Evolutionary conservation across 2,329 filamentous ascomycete species (phyloP).

Genomic region (Plectosphaerella cucumerina): DNA sequence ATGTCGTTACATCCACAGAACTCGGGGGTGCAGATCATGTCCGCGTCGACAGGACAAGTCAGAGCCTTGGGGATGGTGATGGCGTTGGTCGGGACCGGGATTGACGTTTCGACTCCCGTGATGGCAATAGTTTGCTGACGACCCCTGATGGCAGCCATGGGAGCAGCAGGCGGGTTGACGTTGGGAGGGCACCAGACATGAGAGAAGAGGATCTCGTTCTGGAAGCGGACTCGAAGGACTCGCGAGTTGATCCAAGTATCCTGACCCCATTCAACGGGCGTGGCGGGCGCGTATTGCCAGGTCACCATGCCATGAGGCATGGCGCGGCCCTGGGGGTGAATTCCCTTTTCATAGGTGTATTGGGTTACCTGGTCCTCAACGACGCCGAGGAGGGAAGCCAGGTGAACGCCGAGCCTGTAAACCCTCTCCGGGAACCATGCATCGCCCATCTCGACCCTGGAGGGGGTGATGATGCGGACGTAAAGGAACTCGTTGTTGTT

Average conservation of each 20-base stretch:
- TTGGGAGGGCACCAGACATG: not conserved
- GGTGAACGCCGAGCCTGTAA: not conserved
- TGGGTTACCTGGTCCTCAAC: not conserved
- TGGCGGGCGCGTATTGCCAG: not conserved
- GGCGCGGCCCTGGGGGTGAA: not conserved
- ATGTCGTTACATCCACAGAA: not conserved
- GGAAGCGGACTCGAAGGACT: not conserved
- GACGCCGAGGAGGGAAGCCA: not conserved
- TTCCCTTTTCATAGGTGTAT: conserved; percentile 1
- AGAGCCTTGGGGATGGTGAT: not conserved
- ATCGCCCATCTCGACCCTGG: not conserved
- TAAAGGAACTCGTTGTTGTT: not conserved
- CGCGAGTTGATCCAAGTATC: not conserved
- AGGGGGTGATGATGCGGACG: conserved; percentile 1
- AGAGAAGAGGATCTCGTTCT: not conserved
- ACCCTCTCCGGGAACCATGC: not conserved
- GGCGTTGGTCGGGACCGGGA: not conserved
- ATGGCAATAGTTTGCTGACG: not conserved
- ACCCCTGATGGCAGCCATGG: not conserved
- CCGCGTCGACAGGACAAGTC: not conserved
- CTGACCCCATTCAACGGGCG: not conserved
- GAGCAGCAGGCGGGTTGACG: not conserved
- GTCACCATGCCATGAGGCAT: not conserved
- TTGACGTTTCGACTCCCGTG: not conserved
- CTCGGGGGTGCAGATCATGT: not conserved